Evolutionary conservation across 164 flowering plant species (phyloP), one percentile per base, ranked within the genome.

Genomic region (Berberis vulgaris): DNA sequence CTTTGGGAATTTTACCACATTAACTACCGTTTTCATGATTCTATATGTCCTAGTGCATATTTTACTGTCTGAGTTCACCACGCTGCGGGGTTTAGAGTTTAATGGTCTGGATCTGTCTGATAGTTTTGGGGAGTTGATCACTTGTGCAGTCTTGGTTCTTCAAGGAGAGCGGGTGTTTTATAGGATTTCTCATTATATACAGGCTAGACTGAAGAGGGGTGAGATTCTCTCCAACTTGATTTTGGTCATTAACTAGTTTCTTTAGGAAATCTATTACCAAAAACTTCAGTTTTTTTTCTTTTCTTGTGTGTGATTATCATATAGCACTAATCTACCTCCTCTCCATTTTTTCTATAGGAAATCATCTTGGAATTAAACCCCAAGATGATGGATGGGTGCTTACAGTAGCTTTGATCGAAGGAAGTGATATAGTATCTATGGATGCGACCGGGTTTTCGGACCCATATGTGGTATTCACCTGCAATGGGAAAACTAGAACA

Each of bases 301-400:
- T n/a, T n/a, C n/a, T n/a, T n/a, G n/a, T 46, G 49, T 46, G 5
- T 46, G 49, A 46, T 7, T 7, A 46, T 46, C 5, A 10, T 7
- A 50, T 50, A 10, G 11, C n/a, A 12, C 3, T 10, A 50, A 50
- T 12, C 1, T 43, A 9, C 58, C 44, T 2, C 2, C 6, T 39
- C 60, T n/a, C 9, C 13, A 9, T 26, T 62, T n/a, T 55, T 60
- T 66, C 46, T 45, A 43, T 73, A 90, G 97, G 83, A 66, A 76
- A 76, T 74, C 93, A 88, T 76, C 83, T 76, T 81, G 91, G 93
- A 38, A 74, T 88, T 39, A 86, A 82, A 78, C 80, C 82, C 47
- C 81, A 84, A 70, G 91, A 88, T 54, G 87, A 85, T 60, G 97
- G 97, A 61, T 91, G 97, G 97, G 77, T 86, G 67, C 85, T 91